These are phyloP conservation scores for Umbelopsis isabellina DNA, from an alignment of 192 early-diverging fungal genomes.

Conservation along the genomic window DNA sequence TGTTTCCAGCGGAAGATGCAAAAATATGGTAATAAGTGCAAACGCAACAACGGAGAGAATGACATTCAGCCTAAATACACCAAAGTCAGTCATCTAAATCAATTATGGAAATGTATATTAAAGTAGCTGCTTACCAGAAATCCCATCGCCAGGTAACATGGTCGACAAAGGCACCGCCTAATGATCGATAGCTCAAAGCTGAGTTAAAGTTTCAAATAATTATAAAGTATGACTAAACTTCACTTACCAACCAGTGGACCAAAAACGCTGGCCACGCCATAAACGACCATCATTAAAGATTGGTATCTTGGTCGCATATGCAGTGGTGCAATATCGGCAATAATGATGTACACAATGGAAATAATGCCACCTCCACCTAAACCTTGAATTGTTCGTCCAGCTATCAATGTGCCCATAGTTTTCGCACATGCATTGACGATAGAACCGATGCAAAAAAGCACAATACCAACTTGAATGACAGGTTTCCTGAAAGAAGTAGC, in stretches of 20 bases:
- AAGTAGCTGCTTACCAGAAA: conserved; percentile 62
- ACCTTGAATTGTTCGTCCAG: conserved; percentile 63
- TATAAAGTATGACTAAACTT: background rate
- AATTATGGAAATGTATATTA: conserved; percentile 45
- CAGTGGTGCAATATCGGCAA: conserved; percentile 72
- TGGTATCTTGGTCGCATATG: conserved; percentile 68
- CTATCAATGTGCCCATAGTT: conserved; percentile 69
- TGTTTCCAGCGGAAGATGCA: conserved; percentile 50
- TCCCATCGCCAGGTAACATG: conserved; percentile 73
- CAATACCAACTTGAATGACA: conserved; percentile 29
- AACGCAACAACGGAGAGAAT: conserved; percentile 27
- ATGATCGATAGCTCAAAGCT: background rate
- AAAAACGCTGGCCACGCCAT: conserved; percentile 62
- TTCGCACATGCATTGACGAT: conserved; percentile 56
- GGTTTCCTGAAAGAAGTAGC: conserved; percentile 22
- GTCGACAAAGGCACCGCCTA: conserved; percentile 73
- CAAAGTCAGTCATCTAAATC: background rate
- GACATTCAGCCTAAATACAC: conserved; percentile 20
- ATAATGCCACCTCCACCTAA: conserved; percentile 71
- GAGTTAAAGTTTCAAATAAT: background rate
- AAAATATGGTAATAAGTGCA: conserved; percentile 42
- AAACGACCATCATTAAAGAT: conserved; percentile 61
- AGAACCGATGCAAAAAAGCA: conserved; percentile 51
- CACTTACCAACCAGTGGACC: conserved; percentile 59
- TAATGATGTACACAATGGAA: conserved; percentile 63